phyloP scores from a whole-genome alignment of 495 filamentous ascomycete species.

The Mycothermus thermophilus region DNA sequence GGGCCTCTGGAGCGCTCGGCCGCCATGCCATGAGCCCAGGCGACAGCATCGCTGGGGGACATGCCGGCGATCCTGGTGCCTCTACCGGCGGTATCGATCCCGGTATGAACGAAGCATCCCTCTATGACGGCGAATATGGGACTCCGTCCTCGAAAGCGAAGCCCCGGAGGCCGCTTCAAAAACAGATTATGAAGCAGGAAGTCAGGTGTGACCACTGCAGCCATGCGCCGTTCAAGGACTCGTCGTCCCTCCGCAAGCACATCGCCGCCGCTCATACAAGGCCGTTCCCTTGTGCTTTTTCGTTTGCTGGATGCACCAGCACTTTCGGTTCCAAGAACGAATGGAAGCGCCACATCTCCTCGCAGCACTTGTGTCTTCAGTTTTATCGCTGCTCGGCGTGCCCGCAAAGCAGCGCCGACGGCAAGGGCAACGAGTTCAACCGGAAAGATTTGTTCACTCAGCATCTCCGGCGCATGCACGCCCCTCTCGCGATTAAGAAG shows the following conservation, averaged over 20 bases:
- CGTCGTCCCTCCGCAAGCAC: conserved; percentile 44
- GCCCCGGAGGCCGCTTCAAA: conserved; percentile 34
- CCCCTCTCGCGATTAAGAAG: conserved; percentile 37
- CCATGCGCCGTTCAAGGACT: conserved; percentile 45
- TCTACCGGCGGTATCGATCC: conserved; percentile 28
- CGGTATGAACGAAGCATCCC: conserved; percentile 22
- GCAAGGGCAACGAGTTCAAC: conserved; percentile 54
- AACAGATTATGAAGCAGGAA: conserved; percentile 38
- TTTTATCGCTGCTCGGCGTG: conserved; percentile 75
- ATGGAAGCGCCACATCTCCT: conserved; percentile 79
- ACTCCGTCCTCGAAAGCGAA: conserved; percentile 33
- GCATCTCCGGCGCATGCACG: conserved; percentile 88
- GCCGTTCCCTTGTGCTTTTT: conserved; percentile 75
- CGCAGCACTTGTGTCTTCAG: conserved; percentile 72
- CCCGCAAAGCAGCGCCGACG: conserved; percentile 44
- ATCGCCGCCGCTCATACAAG: conserved; percentile 48
- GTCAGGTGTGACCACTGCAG: conserved; percentile 40
- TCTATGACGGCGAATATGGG: conserved; percentile 25
- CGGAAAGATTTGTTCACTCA: conserved; percentile 94
- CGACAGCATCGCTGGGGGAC: conserved; percentile 23
- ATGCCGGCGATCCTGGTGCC: conserved; percentile 27
- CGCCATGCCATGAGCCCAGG: conserved; percentile 16
- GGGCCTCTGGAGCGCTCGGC: conserved; percentile 15
- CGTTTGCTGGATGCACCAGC: conserved; percentile 67
- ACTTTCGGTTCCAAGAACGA: conserved; percentile 92